These are phyloP conservation scores for Ampelomyces quisqualis DNA, from an alignment of 2,329 filamentous ascomycete genomes.

Conservation along the genomic window DNA sequence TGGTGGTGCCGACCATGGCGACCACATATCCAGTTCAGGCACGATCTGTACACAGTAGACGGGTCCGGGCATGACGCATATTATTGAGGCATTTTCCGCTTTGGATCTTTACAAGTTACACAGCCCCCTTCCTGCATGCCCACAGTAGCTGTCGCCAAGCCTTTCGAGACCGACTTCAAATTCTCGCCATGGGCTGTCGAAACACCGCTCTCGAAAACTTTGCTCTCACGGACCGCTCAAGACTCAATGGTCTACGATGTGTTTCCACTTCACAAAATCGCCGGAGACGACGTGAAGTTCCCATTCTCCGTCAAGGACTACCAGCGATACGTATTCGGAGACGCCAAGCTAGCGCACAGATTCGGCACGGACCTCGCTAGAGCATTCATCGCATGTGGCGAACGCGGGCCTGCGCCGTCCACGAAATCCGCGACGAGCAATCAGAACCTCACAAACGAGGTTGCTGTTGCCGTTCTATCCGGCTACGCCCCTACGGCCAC, in stretches of 20 bases:
- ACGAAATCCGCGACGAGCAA: conserved; percentile 12
- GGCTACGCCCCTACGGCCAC: conserved; percentile 24
- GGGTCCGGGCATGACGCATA: conserved; percentile 7
- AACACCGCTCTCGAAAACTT: conserved; percentile 3
- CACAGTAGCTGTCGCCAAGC: conserved; percentile 15
- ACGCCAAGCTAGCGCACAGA: conserved; percentile 25
- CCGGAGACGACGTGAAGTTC: conserved; percentile 14
- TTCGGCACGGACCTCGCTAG: conserved; percentile 31
- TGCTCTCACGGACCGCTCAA: conserved; percentile 3
- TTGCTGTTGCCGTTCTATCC: conserved; percentile 29
- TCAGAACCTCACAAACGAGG: conserved; percentile 15
- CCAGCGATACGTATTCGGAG: conserved; percentile 29
- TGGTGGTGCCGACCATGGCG: no score
- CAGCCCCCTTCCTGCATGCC: conserved; percentile 20
- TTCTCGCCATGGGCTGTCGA: conserved; percentile 9
- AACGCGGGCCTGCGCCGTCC: conserved; percentile 7
- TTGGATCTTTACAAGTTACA: conserved; percentile 17
- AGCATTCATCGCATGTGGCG: conserved; percentile 22
- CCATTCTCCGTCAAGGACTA: conserved; percentile 26
- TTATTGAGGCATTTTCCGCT: conserved; percentile 16
- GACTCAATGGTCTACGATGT: conserved; percentile 25
- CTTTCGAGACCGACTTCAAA: conserved; percentile 16
- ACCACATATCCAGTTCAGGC: neutral
- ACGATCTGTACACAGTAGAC: neutral
- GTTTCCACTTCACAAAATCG: conserved; percentile 21